Evolutionary conservation across 1,284 basidiomycete species (phyloP), one percentile per base, ranked within the genome.

Genomic region (Ceratobasidium sp.): DNA sequence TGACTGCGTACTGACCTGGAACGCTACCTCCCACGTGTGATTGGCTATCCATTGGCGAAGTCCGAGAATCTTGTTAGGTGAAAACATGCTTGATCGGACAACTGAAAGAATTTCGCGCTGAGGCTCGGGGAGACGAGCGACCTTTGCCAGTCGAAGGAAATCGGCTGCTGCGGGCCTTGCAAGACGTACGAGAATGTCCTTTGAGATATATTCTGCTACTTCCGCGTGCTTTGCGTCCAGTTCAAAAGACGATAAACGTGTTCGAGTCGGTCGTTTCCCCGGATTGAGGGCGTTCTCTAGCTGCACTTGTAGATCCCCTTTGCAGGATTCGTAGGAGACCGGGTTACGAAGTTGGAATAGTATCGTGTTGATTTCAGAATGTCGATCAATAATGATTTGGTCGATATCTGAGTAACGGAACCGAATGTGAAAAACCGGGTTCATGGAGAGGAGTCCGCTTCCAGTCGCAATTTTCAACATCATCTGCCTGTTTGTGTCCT

Each of bases 131-230:
- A 75, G 27, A 10, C 60, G 60, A 55, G 73, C 73, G 10, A 66
- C 20, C 16, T 87, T 65, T 87, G 73, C 2, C 88, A 91, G 88
- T 33, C 89, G 85, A 78, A 90, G 88, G 71, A 86, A 84, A 82
- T 92, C 91, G 23, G 93, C 83, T n/a, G 89, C 83, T 4, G 89
- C 89, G 0, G 89, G 86, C 0, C 87, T 89, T n/a, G 88, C 81
- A 12, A 90, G 82, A 27, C 79, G 82, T 66, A 90, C 83, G 62
- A 86, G 84, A 6, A 90, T 85, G 23, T 52, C 65, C 12, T 33
- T 46, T 7, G 73, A 75, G 33, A 75, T 66, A 41, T 75, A 75
- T 35, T 54, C 30, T 3, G 62, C 60, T 16, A 66, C 18, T 3
- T 54, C 23, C 8, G 85, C 82, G 8, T 85, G 84, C 23, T 84